Conservation (phyloP, 2,329 filamentous ascomycete genomes). For the Hortaea sp. region DNA sequence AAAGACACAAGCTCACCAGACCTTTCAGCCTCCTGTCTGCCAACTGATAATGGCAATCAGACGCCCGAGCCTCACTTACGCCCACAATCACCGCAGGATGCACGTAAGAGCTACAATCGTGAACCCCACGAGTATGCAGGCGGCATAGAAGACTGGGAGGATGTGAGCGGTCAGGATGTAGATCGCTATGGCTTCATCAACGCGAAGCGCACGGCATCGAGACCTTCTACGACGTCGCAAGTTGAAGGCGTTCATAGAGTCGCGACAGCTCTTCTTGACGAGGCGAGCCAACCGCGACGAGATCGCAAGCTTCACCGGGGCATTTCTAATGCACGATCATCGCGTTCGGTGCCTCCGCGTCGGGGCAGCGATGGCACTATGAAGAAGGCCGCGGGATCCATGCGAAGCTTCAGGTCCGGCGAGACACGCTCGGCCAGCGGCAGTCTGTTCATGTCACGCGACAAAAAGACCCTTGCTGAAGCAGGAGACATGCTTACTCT, state of each 20-base stretch:
- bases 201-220: constrained; percentile 29
- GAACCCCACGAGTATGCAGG: constrained; percentile 50
- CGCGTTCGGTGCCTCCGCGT: constrained; percentile 23
- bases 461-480: constrained; percentile 47
- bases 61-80: neutral
- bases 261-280: constrained; percentile 48
- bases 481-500: constrained; percentile 56
- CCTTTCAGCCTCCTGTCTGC: neutral
- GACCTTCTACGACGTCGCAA: constrained; percentile 14
- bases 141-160: constrained; percentile 55
- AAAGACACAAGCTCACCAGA: constrained; percentile 1
- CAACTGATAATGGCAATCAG: neutral
- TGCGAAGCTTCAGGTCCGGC: constrained; percentile 31
- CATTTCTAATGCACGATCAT: constrained; percentile 37
- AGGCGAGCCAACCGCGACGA: constrained; percentile 45
- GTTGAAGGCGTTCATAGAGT: constrained; percentile 43
- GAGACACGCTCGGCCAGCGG: neutral
- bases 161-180: constrained; percentile 48
- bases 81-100: constrained; percentile 2
- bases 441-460: constrained; percentile 39
- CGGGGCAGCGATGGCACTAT: constrained; percentile 16
- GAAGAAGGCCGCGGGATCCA: constrained; percentile 27
- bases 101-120: constrained; percentile 19
- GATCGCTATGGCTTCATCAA: constrained; percentile 58
- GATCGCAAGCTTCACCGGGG: constrained; percentile 43